A percentile compares a stretch with the other conserved stretches of the same genome.
Evolutionary conservation across 306 rosid genomes (phyloP).

Genomic region (Lathyrus tuberosus): DNA sequence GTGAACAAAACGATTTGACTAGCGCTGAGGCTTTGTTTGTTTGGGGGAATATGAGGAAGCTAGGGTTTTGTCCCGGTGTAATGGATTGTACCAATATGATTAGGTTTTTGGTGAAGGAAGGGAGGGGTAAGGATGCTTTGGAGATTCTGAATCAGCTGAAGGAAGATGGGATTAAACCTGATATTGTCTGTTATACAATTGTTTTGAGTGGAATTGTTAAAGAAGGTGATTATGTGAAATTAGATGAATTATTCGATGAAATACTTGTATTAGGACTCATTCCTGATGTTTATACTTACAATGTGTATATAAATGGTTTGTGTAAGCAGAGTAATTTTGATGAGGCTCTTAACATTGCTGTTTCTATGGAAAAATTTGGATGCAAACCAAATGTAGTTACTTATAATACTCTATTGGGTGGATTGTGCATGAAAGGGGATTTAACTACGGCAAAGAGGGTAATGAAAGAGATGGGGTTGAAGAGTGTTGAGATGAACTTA

Average conservation of each 20-base stretch:
- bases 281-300: conserved; percentile 72
- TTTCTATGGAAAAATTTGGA: conserved; percentile 67
- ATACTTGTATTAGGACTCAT: conserved; percentile 71
- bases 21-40: conserved; percentile 53
- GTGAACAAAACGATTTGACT: conserved; percentile 47
- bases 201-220: conserved; percentile 58
- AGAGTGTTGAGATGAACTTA: conserved; percentile 60
- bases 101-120: conserved; percentile 60
- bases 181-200: conserved; percentile 77
- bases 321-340: conserved; percentile 62
- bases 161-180: conserved; percentile 65
- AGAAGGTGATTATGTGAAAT: conserved; percentile 50
- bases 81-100: conserved; percentile 65
- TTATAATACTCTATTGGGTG: conserved; percentile 62
- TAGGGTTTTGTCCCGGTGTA: conserved; percentile 63
- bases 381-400: conserved; percentile 76
- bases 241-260: conserved; percentile 74
- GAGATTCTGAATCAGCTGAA: conserved; percentile 60
- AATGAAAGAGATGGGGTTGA: conserved; percentile 56
- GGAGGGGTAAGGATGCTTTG: conserved; percentile 59
- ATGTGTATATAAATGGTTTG: conserved; percentile 69
- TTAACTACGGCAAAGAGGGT: conserved; percentile 48
- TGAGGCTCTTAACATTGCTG: conserved; percentile 52
- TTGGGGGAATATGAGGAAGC: conserved; percentile 56
- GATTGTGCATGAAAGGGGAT: conserved; percentile 49